Conservation (phyloP, 1,284 basidiomycete species). For the Cystodermella granulosa region DNA sequence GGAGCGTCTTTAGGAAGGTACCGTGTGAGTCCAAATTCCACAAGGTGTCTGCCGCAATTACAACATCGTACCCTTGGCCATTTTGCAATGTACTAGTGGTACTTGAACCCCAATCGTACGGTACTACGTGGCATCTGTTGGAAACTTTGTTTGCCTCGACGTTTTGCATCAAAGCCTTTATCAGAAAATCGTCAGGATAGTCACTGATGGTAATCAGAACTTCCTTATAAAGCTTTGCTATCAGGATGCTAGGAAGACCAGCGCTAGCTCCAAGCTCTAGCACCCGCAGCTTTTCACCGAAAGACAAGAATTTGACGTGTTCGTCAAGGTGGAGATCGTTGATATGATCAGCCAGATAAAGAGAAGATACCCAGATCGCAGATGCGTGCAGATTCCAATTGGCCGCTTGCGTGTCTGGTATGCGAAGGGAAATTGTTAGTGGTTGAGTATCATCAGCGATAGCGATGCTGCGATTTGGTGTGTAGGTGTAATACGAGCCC, state of each 20-base stretch:
- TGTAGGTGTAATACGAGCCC: constrained; percentile 47
- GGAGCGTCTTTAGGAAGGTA: constrained; percentile 51
- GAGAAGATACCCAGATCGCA: constrained; percentile 65
- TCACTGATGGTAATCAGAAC: constrained; percentile 55
- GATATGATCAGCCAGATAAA: constrained; percentile 62
- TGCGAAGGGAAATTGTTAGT: constrained; percentile 39
- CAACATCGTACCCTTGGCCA: constrained; percentile 51
- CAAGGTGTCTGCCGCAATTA: constrained; percentile 69
- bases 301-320: constrained; percentile 15
- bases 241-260: constrained; percentile 63
- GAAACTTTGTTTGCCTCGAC: constrained; percentile 47
- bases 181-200: constrained; percentile 64
- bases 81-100: constrained; percentile 31
- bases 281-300: constrained; percentile 35
- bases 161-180: constrained; percentile 56
- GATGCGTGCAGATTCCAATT: constrained; percentile 74
- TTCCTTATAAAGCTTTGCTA: constrained; percentile 47
- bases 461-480: constrained; percentile 3
- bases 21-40: constrained; percentile 63
- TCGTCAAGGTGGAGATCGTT: constrained; percentile 40
- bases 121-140: constrained; percentile 45
- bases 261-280: constrained; percentile 70
- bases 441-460: background rate
- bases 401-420: constrained; percentile 58
- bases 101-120: constrained; percentile 64